These are phyloP conservation scores for Phaffia australis DNA, from an alignment of 768 basidiomycete species.

Conservation along the genomic window DNA sequence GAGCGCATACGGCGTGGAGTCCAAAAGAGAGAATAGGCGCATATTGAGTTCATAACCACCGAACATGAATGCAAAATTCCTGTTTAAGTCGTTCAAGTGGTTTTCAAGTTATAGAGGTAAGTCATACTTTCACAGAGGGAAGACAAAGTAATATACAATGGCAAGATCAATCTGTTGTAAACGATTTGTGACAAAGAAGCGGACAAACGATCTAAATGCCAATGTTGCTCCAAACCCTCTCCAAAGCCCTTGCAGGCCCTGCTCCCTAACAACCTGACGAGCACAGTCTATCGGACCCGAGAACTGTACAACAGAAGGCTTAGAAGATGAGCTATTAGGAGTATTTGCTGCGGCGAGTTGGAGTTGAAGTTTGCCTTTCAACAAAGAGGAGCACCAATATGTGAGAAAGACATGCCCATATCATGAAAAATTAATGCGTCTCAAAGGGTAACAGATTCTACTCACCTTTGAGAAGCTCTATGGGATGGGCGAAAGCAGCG, in stretches of 20 bases:
- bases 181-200: constrained; percentile 28
- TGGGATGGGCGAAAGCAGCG: constrained; percentile 59
- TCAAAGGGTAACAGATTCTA: too few species aligned
- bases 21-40: constrained; percentile 48
- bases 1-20: constrained; percentile 54
- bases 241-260: constrained; percentile 61
- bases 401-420: too few species aligned
- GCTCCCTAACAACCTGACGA: constrained; percentile 51
- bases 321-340: constrained; percentile 40
- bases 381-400: too few species aligned
- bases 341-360: constrained; percentile 31
- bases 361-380: constrained; percentile 30
- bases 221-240: constrained; percentile 64
- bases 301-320: constrained; percentile 54
- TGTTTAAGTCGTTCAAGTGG: background rate
- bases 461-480: constrained; percentile 64
- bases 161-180: background rate
- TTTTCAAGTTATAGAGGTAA: too few species aligned
- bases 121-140: too few species aligned
- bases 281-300: constrained; percentile 38
- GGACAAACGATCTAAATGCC: constrained; percentile 61
- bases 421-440: too few species aligned
- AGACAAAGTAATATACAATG: background rate
- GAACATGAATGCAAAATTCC: constrained; percentile 51
- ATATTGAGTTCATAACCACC: constrained; percentile 59